Conservation (phyloP, 2,329 filamentous ascomycete species). For the Didymella glomerata region DNA sequence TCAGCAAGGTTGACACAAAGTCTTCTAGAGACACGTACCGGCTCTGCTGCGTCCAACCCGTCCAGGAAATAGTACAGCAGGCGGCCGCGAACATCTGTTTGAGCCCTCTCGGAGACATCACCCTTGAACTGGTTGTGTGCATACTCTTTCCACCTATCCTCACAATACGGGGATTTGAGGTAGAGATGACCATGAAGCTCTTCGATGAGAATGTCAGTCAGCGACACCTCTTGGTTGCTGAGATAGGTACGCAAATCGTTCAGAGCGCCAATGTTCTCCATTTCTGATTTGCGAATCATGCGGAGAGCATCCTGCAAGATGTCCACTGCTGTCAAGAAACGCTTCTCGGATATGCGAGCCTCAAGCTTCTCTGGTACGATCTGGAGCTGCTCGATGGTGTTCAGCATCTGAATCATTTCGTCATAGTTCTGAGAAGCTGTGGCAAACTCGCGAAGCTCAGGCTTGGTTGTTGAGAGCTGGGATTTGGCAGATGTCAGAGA, state of each 20-base stretch:
- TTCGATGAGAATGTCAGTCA: constrained; percentile 96
- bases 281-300: constrained; percentile 83
- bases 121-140: constrained; percentile 69
- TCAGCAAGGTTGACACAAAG: constrained; percentile 30
- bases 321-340: constrained; percentile 91
- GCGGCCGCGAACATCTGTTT: constrained; percentile 57
- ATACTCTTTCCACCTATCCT: constrained; percentile 91
- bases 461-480: constrained; percentile 83
- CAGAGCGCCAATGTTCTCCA: constrained; percentile 90
- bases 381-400: constrained; percentile 86
- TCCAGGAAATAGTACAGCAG: constrained; percentile 66
- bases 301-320: constrained; percentile 87
- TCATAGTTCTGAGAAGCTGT: constrained; percentile 90
- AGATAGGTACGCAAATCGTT: constrained; percentile 87
- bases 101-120: constrained; percentile 43
- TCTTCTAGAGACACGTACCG: constrained; percentile 31
- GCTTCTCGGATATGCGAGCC: constrained; percentile 93
- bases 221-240: constrained; percentile 86
- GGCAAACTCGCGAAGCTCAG: constrained; percentile 89
- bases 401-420: constrained; percentile 82
- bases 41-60: constrained; percentile 61
- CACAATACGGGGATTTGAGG: constrained; percentile 96
- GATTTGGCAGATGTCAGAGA: constrained; percentile 82
- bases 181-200: constrained; percentile 97
- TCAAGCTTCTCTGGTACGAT: constrained; percentile 91